phyloP scores from a whole-genome alignment of 345 rosid genomes.

The Syzygium jambos region DNA sequence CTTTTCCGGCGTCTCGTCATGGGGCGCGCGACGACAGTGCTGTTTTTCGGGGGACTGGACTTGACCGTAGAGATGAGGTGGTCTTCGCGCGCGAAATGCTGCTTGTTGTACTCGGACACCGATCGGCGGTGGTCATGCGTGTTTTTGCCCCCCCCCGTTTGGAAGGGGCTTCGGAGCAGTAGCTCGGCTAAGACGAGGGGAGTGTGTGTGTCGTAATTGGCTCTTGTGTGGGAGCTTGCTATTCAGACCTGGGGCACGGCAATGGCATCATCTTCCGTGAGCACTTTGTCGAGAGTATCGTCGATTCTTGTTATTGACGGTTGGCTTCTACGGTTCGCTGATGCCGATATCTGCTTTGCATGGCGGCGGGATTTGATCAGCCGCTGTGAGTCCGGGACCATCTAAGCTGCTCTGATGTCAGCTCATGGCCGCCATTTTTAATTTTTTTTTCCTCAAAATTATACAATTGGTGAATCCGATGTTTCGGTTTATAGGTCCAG shows the following conservation, averaged over 20 bases:
- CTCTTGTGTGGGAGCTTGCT: not conserved
- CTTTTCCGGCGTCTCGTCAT: not conserved
- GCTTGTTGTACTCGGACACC: not conserved
- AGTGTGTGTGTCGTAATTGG: not conserved
- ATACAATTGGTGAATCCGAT: not conserved
- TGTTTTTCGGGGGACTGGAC: not conserved
- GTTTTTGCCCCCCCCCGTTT: not conserved
- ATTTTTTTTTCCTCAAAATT: not conserved
- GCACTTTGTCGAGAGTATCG: not conserved
- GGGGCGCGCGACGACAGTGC: not conserved
- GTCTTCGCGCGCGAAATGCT: not conserved
- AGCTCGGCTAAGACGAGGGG: not conserved
- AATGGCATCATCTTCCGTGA: not conserved
- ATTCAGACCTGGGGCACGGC: not conserved
- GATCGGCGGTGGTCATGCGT: not conserved
- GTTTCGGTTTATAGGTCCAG: not conserved
- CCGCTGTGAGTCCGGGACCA: not conserved
- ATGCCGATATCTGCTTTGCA: not conserved
- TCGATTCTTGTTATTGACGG: not conserved
- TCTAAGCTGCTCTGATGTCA: not conserved
- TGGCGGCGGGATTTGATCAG: not conserved
- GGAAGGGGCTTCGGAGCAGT: not conserved
- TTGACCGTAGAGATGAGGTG: not conserved
- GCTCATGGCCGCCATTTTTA: not conserved
- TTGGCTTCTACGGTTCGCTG: not conserved